A percentile compares a stretch with the other conserved stretches of the same genome.
These are phyloP conservation scores for Tetraselmis chui DNA, from an alignment of 139 green algal species.

Conservation along the genomic window DNA sequence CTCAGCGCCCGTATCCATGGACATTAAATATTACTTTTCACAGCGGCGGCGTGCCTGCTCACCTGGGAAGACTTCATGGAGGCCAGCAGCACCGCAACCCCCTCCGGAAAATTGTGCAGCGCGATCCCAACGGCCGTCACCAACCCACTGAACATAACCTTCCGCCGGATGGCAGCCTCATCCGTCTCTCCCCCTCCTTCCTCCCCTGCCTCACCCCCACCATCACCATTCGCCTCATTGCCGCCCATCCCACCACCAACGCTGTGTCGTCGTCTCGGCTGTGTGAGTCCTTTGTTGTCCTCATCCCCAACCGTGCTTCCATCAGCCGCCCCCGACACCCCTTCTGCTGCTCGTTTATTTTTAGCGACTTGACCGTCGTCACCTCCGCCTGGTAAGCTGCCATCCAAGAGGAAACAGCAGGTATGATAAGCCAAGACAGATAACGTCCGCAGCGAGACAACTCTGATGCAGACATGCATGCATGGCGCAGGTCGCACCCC, in stretches of 20 bases:
- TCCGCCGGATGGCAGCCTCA: conserved; percentile 9
- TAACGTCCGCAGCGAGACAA: no score
- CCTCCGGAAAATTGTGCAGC: conserved; percentile 25
- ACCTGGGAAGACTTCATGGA: conserved; percentile 32
- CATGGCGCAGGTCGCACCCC: background rate
- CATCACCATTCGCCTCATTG: background rate
- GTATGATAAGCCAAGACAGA: no score
- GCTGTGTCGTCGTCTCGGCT: background rate
- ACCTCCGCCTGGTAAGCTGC: no score
- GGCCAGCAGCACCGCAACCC: conserved; percentile 43
- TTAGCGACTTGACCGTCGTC: no score
- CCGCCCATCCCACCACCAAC: background rate
- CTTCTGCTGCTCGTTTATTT: no score
- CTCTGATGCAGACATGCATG: conserved; percentile 15
- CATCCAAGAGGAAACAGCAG: no score
- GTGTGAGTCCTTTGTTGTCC: conserved; percentile 3
- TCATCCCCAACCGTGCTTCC: no score
- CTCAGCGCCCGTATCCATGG: no score
- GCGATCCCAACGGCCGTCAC: conserved; percentile 21
- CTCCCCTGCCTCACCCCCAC: background rate
- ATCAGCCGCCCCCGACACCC: no score
- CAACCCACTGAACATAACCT: conserved; percentile 38
- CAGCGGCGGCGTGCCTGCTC: background rate
- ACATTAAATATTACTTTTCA: background rate
- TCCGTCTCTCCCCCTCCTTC: background rate